Evolutionary conservation across 306 rosid genomes (phyloP).

Genomic region (Alnus glutinosa): DNA sequence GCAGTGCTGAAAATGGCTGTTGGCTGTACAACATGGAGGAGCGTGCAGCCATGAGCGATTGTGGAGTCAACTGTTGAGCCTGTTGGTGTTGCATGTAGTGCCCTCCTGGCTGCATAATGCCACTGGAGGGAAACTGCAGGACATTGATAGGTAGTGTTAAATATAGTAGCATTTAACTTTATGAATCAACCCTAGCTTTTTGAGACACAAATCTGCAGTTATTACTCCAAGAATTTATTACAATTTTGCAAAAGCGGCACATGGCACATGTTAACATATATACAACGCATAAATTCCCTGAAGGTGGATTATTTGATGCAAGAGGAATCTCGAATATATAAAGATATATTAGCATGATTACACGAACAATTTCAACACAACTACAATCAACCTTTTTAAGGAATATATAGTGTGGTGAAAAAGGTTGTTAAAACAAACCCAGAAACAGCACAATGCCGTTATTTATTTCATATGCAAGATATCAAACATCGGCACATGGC

Average conservation of each 20-base stretch:
- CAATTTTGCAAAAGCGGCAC: background rate
- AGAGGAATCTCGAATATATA: too few relatives aligned
- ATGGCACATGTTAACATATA: background rate
- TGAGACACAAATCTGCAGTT: background rate
- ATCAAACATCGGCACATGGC: background rate
- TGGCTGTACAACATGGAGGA: slow-evolving; percentile 84
- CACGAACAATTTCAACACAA: too few relatives aligned
- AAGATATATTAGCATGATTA: too few relatives aligned
- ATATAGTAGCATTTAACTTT: background rate
- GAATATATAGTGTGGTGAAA: background rate
- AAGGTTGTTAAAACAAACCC: background rate
- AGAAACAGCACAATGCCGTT: background rate
- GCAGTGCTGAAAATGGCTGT: slow-evolving; percentile 75
- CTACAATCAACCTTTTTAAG: too few relatives aligned
- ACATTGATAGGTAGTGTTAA: background rate
- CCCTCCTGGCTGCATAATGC: slow-evolving; percentile 81
- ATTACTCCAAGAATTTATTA: background rate
- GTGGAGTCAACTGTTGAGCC: slow-evolving; percentile 82
- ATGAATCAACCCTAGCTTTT: background rate
- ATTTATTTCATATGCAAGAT: background rate
- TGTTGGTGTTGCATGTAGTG: slow-evolving; percentile 91
- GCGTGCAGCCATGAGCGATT: slow-evolving; percentile 85
- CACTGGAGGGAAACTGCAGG: slow-evolving; percentile 66
- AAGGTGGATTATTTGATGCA: too few relatives aligned
- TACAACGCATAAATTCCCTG: too few relatives aligned